Conservation (phyloP, 257 asterid genomes). For the Pogostemon cablin region DNA sequence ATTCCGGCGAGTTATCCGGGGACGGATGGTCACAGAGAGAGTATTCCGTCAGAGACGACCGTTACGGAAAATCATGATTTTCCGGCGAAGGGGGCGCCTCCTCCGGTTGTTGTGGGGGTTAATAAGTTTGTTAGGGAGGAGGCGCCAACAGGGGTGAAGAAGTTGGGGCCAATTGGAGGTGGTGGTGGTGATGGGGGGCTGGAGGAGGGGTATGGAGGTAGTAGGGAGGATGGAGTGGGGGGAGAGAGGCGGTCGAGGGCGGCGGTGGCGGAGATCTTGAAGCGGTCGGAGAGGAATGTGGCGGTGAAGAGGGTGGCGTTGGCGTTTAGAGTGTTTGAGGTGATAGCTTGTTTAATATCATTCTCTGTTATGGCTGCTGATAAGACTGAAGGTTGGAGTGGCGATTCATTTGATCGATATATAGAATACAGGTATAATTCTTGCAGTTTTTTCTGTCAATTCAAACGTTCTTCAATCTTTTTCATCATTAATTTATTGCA, state of each 20-base stretch:
- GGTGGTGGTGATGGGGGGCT: conserved; percentile 36
- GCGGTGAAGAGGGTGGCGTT: conserved; percentile 47
- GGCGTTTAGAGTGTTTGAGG: conserved; percentile 62
- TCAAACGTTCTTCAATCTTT: neutral
- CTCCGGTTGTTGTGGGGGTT: conserved; percentile 41
- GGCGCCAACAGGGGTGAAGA: conserved; percentile 41
- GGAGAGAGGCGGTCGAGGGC: conserved; percentile 49
- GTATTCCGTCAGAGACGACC: conserved; percentile 28
- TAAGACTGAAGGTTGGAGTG: conserved; percentile 80
- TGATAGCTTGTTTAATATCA: conserved; percentile 60
- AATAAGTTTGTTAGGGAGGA: conserved; percentile 53
- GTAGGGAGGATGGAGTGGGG: conserved; percentile 36
- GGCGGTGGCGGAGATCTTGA: conserved; percentile 42
- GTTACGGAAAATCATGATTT: conserved; percentile 30
- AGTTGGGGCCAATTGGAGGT: conserved; percentile 38
- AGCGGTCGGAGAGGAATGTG: conserved; percentile 38
- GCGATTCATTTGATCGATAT: conserved; percentile 80
- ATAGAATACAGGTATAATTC: conserved; percentile 56
- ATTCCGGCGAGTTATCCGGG: conserved; percentile 39
- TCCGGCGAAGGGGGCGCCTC: conserved; percentile 28
- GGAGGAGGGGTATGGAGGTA: conserved; percentile 50
- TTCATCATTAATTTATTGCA: neutral
- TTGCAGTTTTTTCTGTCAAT: neutral
- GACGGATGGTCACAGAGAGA: conserved; percentile 25
- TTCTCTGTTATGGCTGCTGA: conserved; percentile 89